These are phyloP conservation scores for Manihot esculenta DNA, from an alignment of 441 rosid species.

Conservation along the genomic window DNA sequence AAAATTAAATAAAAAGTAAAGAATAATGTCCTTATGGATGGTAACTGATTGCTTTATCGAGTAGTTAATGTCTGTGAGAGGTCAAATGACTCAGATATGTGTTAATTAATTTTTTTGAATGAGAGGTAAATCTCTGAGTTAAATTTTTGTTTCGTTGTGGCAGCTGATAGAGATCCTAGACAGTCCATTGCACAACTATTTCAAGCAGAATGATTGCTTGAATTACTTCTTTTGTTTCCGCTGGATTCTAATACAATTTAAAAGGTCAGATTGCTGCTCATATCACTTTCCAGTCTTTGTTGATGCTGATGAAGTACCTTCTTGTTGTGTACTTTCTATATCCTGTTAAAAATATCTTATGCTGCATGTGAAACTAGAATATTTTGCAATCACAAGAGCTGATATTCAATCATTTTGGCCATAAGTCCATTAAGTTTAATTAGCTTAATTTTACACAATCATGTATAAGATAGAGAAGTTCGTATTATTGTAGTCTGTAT, in stretches of 20 bases:
- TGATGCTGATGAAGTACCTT: background rate
- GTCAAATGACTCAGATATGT: background rate
- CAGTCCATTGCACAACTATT: constrained; percentile 79
- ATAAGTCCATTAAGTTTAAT: background rate
- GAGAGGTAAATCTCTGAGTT: constrained; percentile 13
- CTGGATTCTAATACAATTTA: constrained; percentile 94
- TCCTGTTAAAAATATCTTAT: background rate
- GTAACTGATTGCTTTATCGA: background rate
- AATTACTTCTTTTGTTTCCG: constrained; percentile 99
- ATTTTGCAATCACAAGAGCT: background rate
- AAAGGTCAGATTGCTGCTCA: constrained; percentile 54
- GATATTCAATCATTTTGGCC: background rate
- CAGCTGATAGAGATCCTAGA: constrained; percentile 97
- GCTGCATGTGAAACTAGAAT: background rate
- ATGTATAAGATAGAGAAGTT: background rate
- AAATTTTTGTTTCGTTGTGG: constrained; percentile 22
- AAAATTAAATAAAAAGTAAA: no score
- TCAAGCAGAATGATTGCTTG: constrained; percentile 89
- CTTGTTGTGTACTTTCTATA: background rate
- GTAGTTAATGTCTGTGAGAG: background rate
- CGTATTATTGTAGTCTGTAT: background rate
- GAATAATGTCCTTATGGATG: background rate
- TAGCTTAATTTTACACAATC: background rate
- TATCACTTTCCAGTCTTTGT: constrained; percentile 14
- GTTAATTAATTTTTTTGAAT: background rate